phyloP scores from a whole-genome alignment of 768 basidiomycete species.

The Suillus bovinus region DNA sequence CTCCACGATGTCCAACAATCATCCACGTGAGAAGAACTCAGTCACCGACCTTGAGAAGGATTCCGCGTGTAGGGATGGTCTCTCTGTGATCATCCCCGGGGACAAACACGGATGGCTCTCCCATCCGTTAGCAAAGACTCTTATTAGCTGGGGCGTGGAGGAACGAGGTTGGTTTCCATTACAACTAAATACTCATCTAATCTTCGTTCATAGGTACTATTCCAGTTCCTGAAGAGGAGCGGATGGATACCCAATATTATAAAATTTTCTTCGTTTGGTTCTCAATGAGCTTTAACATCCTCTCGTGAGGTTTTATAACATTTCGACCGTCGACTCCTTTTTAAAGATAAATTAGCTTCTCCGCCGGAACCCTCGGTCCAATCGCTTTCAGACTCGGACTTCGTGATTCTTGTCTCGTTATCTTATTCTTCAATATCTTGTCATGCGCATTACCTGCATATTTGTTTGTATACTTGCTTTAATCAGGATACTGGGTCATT shows the following conservation, averaged over 20 bases:
- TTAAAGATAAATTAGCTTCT: conserved; percentile 46
- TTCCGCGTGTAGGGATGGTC: conserved; percentile 10
- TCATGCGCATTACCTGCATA: conserved; percentile 60
- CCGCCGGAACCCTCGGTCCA: conserved; percentile 68
- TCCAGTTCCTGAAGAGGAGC: conserved; percentile 50
- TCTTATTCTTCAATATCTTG: conserved; percentile 70
- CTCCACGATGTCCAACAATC: conserved; percentile 24
- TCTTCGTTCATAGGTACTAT: conserved; percentile 41
- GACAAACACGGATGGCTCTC: neutral
- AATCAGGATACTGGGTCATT: neutral
- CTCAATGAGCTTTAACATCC: conserved; percentile 66
- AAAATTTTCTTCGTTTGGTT: conserved; percentile 77
- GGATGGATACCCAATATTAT: conserved; percentile 56
- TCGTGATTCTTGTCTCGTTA: conserved; percentile 62
- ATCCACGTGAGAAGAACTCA: conserved; percentile 21
- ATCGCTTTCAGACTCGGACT: conserved; percentile 59
- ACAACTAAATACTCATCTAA: neutral
- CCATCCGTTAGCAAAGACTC: conserved; percentile 17
- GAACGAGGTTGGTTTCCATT: conserved; percentile 23
- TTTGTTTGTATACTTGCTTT: conserved; percentile 37
- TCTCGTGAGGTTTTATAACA: conserved; percentile 42
- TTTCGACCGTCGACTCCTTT: neutral
- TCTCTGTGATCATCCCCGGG: conserved; percentile 1
- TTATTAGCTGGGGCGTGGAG: conserved; percentile 34
- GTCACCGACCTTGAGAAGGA: conserved; percentile 32